Percentiles rank a stretch among this genome's conserved stretches.
Evolutionary conservation across 805 yeast genomes (phyloP).

Genomic region (Nakazawaea anatomiae): DNA sequence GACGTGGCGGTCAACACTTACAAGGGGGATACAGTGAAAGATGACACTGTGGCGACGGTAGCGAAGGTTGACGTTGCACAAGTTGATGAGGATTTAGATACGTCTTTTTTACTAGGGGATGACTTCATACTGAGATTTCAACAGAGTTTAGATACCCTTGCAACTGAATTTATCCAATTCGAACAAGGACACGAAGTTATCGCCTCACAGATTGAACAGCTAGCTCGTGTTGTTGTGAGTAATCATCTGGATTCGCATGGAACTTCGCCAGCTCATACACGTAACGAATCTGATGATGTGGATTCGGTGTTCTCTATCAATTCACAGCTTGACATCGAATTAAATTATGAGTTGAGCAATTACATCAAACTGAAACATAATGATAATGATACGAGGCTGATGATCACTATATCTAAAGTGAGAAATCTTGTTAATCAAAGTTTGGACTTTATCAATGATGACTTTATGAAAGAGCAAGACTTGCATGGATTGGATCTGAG

Average conservation of each 20-base stretch:
- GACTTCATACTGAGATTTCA: no score
- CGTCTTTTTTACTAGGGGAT: no score
- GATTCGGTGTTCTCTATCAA: neutral
- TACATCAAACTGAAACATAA: neutral
- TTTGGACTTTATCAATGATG: constrained; percentile 1
- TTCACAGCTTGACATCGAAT: constrained; percentile 3
- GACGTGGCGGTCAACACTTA: neutral
- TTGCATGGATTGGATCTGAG: neutral
- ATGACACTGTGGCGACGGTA: no score
- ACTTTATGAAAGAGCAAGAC: neutral
- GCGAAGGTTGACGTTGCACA: neutral
- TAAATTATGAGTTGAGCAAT: constrained; percentile 1
- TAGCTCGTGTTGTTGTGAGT: neutral
- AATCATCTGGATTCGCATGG: neutral
- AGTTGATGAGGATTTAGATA: neutral
- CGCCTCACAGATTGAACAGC: no score
- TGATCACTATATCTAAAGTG: neutral
- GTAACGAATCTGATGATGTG: neutral
- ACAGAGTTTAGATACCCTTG: no score
- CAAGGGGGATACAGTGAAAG: no score
- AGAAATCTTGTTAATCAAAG: constrained; percentile 3
- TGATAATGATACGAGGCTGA: neutral
- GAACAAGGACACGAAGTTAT: no score
- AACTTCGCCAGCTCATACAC: neutral
- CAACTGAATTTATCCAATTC: no score